Conservation (phyloP, 2,329 filamentous ascomycete genomes). For the Whalleya microplaca region DNA sequence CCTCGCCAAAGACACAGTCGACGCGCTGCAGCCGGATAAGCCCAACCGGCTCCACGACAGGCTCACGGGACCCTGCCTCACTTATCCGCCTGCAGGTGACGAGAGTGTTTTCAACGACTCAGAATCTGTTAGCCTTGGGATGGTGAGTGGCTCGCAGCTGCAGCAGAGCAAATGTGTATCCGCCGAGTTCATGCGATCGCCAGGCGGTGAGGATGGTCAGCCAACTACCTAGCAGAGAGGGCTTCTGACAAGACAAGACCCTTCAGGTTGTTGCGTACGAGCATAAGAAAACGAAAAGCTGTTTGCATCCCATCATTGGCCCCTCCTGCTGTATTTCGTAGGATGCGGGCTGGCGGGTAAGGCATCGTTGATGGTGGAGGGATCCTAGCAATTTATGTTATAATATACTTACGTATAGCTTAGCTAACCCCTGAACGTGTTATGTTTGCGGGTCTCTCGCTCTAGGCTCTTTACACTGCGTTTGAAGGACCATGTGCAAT, state of each 20-base stretch:
- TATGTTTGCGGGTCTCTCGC: not conserved
- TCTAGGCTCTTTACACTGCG: not conserved
- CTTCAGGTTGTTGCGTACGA: not conserved
- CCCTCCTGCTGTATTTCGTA: not conserved
- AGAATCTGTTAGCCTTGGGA: slow-evolving; percentile 11
- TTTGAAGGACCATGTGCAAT: not conserved
- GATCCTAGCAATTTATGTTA: not conserved
- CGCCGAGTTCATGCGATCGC: slow-evolving; percentile 14
- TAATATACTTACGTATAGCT: not conserved
- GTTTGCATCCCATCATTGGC: not conserved
- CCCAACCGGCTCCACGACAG: slow-evolving; percentile 24
- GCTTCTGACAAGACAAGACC: slow-evolving; percentile 3
- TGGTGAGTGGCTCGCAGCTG: slow-evolving; percentile 19
- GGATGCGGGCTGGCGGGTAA: not conserved
- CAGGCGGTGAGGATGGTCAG: slow-evolving; percentile 22
- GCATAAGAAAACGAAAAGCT: slow-evolving; percentile 3
- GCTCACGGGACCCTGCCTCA: slow-evolving; percentile 15
- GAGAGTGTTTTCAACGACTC: slow-evolving; percentile 17
- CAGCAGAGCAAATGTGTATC: slow-evolving; percentile 12
- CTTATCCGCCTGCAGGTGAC: slow-evolving; percentile 18
- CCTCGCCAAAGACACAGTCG: slow-evolving; percentile 14
- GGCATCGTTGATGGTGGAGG: not conserved
- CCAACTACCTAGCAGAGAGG: slow-evolving; percentile 14
- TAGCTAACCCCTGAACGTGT: not conserved
- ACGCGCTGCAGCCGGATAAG: slow-evolving; percentile 19